phyloP scores from a whole-genome alignment of 148 eudicot species.

The Selenicereus undatus region DNA sequence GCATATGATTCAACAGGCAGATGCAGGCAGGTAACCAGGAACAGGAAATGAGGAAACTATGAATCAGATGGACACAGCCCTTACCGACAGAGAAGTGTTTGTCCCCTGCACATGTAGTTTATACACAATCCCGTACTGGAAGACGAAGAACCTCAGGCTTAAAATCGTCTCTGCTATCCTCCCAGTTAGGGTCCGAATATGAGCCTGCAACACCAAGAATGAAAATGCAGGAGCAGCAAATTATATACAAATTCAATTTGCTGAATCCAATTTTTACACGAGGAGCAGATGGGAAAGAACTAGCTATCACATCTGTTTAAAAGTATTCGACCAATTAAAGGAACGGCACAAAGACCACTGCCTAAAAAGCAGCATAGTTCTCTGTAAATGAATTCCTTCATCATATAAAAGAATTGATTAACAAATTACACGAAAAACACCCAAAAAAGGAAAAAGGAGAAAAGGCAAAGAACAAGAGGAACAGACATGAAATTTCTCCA shows the following conservation, averaged over 20 bases:
- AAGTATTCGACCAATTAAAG: background rate
- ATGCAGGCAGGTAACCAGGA: background rate
- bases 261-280: too few species aligned
- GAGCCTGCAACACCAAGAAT: conserved; percentile 49
- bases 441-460: background rate
- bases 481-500: background rate
- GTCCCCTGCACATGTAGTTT: conserved; percentile 68
- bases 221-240: background rate
- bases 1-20: background rate
- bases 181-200: conserved; percentile 72
- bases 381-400: background rate
- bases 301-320: too few species aligned
- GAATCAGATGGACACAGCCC: conserved; percentile 11
- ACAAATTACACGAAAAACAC: background rate
- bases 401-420: background rate
- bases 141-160: conserved; percentile 88
- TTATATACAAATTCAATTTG: too few species aligned
- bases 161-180: conserved; percentile 83
- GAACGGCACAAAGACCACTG: background rate
- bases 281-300: too few species aligned
- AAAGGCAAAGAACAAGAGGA: background rate
- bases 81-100: conserved; percentile 77
- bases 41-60: background rate
- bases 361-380: background rate
- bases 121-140: conserved; percentile 96